These are phyloP conservation scores for Infundibulicybe gibba DNA, from an alignment of 768 basidiomycete species.

Conservation along the genomic window DNA sequence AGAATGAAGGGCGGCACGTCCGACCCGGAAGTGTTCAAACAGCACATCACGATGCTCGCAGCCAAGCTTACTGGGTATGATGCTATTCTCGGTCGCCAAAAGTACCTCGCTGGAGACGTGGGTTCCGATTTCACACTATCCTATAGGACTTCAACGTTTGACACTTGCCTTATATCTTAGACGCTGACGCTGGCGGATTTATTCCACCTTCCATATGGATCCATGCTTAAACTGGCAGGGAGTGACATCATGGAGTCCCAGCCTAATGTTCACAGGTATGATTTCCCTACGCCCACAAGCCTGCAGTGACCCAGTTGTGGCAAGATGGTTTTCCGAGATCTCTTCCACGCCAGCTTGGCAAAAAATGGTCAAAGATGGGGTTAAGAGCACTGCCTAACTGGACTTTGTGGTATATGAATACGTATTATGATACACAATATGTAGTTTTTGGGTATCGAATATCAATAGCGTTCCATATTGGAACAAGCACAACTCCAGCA, in stretches of 20 bases:
- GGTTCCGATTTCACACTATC: background rate
- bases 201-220: constrained; percentile 16
- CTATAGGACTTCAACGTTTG: background rate
- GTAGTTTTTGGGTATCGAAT: no score
- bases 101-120: constrained; percentile 6
- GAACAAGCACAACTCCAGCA: no score
- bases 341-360: constrained; percentile 15
- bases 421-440: no score
- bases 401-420: no score
- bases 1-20: constrained; percentile 20
- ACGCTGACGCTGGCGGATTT: constrained; percentile 12
- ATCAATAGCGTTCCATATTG: no score
- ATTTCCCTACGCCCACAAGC: background rate
- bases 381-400: constrained; percentile 3
- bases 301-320: background rate
- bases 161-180: background rate
- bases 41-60: background rate
- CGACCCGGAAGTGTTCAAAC: constrained; percentile 20
- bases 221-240: constrained; percentile 9
- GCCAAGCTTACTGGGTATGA: constrained; percentile 5
- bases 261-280: constrained; percentile 12
- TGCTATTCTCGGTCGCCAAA: constrained; percentile 1
- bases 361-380: constrained; percentile 17
- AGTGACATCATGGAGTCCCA: constrained; percentile 8
- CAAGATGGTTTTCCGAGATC: constrained; percentile 19